Evolutionary conservation across 495 filamentous ascomycete genomes (phyloP).

Genomic region (Bacidia rubella): DNA sequence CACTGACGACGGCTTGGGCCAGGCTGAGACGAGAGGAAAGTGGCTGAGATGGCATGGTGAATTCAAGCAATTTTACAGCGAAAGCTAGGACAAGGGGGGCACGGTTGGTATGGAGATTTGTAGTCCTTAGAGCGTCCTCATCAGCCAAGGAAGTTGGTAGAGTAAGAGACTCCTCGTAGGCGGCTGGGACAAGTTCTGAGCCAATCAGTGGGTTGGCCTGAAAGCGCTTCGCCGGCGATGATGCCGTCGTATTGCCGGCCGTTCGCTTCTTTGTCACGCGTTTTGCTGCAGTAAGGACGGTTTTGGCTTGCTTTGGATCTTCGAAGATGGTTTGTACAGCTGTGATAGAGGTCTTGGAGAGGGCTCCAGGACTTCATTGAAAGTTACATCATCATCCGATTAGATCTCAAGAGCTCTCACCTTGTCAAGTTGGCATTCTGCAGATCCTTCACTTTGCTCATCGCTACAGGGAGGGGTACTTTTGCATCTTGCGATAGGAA

Average conservation of each 20-base stretch:
- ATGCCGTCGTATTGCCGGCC: slow-evolving; percentile 22
- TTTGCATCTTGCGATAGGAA: slow-evolving; percentile 65
- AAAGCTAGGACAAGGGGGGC: slow-evolving; percentile 75
- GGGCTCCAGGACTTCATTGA: slow-evolving; percentile 31
- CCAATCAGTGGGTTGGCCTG: slow-evolving; percentile 29
- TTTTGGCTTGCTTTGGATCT: slow-evolving; percentile 59
- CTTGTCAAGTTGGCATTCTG: slow-evolving; percentile 48
- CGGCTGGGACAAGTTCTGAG: slow-evolving; percentile 38
- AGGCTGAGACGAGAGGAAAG: slow-evolving; percentile 67
- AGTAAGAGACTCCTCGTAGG: slow-evolving; percentile 50
- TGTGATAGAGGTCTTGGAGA: slow-evolving; percentile 44
- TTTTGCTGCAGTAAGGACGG: slow-evolving; percentile 45
- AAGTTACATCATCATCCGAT: slow-evolving; percentile 1
- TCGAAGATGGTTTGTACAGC: slow-evolving; percentile 45
- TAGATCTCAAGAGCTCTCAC: slow-evolving; percentile 23
- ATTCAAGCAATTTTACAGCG: slow-evolving; percentile 54
- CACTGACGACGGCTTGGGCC: slow-evolving; percentile 65
- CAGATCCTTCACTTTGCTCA: slow-evolving; percentile 53
- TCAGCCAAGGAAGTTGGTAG: slow-evolving; percentile 39
- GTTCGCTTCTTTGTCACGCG: slow-evolving; percentile 47
- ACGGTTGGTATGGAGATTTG: slow-evolving; percentile 57
- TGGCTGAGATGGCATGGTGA: slow-evolving; percentile 74
- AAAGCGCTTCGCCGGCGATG: slow-evolving; percentile 27
- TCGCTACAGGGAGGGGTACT: slow-evolving; percentile 53
- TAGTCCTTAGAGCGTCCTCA: slow-evolving; percentile 44